Conservation (phyloP, 2,329 filamentous ascomycete genomes). For the Alternaria sp. region DNA sequence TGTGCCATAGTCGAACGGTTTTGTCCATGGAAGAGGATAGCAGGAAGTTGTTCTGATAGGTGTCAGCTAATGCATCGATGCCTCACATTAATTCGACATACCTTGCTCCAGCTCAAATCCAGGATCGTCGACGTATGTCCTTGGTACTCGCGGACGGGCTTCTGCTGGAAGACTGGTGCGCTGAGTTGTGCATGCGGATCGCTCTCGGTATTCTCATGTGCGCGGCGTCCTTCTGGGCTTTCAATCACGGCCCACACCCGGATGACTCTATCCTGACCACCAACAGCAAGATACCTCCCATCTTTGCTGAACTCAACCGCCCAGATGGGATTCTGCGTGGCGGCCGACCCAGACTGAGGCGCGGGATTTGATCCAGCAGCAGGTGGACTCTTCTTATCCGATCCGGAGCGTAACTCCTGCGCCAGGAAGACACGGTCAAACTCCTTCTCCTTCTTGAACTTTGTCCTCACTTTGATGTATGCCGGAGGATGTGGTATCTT, state of each 20-base stretch:
- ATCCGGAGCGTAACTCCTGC: constrained; percentile 78
- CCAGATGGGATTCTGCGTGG: constrained; percentile 76
- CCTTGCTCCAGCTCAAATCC: constrained; percentile 95
- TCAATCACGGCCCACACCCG: constrained; percentile 89
- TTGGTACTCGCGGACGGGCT: constrained; percentile 77
- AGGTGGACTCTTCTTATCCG: constrained; percentile 37
- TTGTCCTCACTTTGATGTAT: constrained; percentile 84
- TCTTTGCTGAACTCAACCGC: constrained; percentile 91
- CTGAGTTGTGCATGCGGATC: constrained; percentile 68
- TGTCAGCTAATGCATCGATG: neutral
- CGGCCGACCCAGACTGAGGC: constrained; percentile 42
- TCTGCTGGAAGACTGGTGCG: constrained; percentile 85
- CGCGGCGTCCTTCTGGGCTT: constrained; percentile 76
- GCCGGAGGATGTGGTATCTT: constrained; percentile 86
- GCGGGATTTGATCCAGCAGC: constrained; percentile 34
- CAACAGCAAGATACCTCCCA: constrained; percentile 89
- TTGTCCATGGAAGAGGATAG: constrained; percentile 98
- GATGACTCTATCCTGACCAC: constrained; percentile 84
- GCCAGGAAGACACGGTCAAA: constrained; percentile 91
- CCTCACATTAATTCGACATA: constrained; percentile 25
- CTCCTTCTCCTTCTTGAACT: constrained; percentile 79
- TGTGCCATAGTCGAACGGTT: constrained; percentile 92
- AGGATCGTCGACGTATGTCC: constrained; percentile 87
- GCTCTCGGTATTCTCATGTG: constrained; percentile 74
- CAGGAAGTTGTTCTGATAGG: constrained; percentile 80